phyloP scores from a whole-genome alignment of 257 asterid genomes.

The Fraxinus excelsior region DNA sequence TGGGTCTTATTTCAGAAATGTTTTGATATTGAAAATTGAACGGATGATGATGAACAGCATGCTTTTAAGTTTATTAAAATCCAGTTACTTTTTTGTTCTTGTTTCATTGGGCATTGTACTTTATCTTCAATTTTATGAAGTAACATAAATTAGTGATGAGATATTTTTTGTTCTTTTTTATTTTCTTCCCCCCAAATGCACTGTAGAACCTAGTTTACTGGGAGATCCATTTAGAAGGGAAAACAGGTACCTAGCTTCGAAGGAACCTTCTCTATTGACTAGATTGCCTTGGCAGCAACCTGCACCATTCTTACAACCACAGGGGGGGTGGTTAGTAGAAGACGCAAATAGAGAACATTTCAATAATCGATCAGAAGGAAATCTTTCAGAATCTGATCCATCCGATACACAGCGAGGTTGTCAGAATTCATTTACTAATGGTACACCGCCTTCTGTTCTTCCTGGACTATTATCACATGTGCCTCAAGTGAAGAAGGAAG shows the following conservation, averaged over 20 bases:
- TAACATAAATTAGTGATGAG: not conserved
- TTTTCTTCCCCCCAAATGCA: conserved; percentile 17
- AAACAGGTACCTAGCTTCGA: conserved; percentile 49
- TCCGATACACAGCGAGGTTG: conserved; percentile 49
- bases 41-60: conserved; percentile 14
- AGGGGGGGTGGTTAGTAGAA: conserved; percentile 69
- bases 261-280: conserved; percentile 62
- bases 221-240: conserved; percentile 83
- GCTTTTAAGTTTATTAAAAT: conserved; percentile 4
- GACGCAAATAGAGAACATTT: conserved; percentile 44
- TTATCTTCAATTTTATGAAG: conserved; percentile 8
- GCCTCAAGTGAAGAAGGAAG: conserved; percentile 55
- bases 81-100: not conserved
- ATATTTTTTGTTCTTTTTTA: not conserved
- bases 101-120: conserved; percentile 8
- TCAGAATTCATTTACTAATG: conserved; percentile 48
- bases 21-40: conserved; percentile 1
- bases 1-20: conserved; percentile 15
- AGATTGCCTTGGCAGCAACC: conserved; percentile 59
- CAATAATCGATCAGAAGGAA: conserved; percentile 46
- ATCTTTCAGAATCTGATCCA: conserved; percentile 44
- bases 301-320: conserved; percentile 46
- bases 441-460: conserved; percentile 45
- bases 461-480: conserved; percentile 37
- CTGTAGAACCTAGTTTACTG: conserved; percentile 80